Conservation (phyloP, 192 early-diverging fungal genomes). For the Backusella psychrophila region DNA sequence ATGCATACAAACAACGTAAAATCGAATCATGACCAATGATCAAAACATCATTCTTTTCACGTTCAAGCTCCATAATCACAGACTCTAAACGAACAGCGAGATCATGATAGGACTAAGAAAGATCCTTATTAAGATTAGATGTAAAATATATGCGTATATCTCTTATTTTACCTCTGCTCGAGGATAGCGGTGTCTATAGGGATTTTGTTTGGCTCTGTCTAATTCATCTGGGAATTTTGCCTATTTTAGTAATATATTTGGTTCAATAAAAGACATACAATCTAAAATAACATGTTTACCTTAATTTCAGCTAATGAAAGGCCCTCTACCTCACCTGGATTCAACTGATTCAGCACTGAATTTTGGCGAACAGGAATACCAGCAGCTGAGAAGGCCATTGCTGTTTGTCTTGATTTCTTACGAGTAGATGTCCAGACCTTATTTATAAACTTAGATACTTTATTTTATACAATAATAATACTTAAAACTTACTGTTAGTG, state of each 20-base stretch:
- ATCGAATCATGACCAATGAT: constrained; percentile 78
- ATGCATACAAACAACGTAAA: constrained; percentile 70
- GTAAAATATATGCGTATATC: not conserved
- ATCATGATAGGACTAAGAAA: constrained; percentile 68
- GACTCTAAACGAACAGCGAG: constrained; percentile 72
- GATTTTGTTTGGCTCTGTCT: constrained; percentile 54
- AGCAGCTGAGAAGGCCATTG: constrained; percentile 56
- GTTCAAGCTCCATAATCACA: constrained; percentile 74
- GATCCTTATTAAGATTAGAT: not conserved
- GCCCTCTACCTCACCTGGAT: constrained; percentile 69
- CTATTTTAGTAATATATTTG: constrained; percentile 2
- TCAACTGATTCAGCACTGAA: constrained; percentile 59
- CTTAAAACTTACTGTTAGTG: constrained; percentile 27
- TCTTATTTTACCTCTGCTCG: constrained; percentile 55
- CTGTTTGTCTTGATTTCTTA: constrained; percentile 65
- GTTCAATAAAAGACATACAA: not conserved
- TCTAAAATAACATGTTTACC: not conserved
- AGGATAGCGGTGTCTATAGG: constrained; percentile 73
- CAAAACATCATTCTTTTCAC: constrained; percentile 77
- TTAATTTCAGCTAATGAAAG: constrained; percentile 58
- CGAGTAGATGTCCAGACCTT: constrained; percentile 75
- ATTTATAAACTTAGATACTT: not conserved
- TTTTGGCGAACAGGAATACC: constrained; percentile 52
- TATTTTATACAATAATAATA: not conserved
- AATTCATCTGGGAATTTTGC: constrained; percentile 65